Conservation (phyloP, 1,284 basidiomycete species). For the Naganishia sp. region DNA sequence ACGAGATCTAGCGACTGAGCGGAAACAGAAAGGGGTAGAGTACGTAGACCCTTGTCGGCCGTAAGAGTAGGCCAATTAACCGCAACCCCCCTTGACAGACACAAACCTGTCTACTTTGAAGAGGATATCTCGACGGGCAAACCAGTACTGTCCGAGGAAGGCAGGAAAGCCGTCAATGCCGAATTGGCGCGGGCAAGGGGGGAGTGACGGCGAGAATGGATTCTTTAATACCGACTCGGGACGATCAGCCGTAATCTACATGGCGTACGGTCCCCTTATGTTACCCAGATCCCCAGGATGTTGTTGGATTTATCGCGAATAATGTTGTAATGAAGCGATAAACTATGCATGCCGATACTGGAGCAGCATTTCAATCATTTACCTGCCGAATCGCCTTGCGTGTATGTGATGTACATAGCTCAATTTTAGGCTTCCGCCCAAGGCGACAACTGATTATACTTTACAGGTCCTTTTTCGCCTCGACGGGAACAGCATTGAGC, state of each 20-base stretch:
- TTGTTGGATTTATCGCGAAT: too few relatives aligned
- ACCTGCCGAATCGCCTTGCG: too few relatives aligned
- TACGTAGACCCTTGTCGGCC: constrained; percentile 58
- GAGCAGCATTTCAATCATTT: too few relatives aligned
- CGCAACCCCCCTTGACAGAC: constrained; percentile 57
- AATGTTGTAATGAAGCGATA: too few relatives aligned
- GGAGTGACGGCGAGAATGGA: neutral
- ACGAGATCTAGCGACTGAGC: constrained; percentile 77
- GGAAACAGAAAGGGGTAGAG: constrained; percentile 74
- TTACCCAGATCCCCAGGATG: too few relatives aligned
- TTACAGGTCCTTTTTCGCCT: constrained; percentile 47
- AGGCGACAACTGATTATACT: neutral
- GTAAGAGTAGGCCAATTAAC: neutral
- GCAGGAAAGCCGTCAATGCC: constrained; percentile 67
- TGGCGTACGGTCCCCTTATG: too few relatives aligned
- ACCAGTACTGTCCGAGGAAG: constrained; percentile 70
- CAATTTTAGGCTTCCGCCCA: too few relatives aligned
- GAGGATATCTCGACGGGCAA: constrained; percentile 70
- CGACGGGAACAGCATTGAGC: constrained; percentile 18
- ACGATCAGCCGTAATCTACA: neutral
- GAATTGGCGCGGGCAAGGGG: constrained; percentile 57
- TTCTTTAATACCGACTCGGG: neutral
- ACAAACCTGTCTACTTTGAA: constrained; percentile 78
- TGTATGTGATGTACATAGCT: too few relatives aligned
- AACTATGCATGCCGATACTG: too few relatives aligned